Evolutionary conservation across 345 rosid genomes (phyloP), one percentile per base, ranked within the genome.

Genomic region (Trapa bicornis): DNA sequence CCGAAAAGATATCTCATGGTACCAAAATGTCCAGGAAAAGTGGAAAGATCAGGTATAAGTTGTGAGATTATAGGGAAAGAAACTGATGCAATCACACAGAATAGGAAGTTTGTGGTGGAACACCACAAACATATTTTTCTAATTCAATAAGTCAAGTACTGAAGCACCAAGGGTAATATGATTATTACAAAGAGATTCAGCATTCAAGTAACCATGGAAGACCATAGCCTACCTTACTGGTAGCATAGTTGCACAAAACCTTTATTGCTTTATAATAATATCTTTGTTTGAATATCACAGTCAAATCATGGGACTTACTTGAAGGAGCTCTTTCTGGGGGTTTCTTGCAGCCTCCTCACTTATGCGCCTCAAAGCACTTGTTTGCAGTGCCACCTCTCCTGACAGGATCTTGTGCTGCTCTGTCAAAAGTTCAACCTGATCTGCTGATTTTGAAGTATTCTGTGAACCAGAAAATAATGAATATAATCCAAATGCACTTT

Each of bases 321-420:
- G 85, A 79, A 78, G 75, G 54, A 82, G 79, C 80, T 84, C 90
- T 58, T 83, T 86, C 72, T 78, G 82, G 71, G 96, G 86, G 67
- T 81, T 81, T 77, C 83, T 83, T 39, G 83, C 82, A 73, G 93
- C 89, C 62, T 89, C 91, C 72, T 94, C 89, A 37, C 87, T 81
- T 75, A 94, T 78, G 72, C 89, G 81, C 81, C 89, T 94, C 67
- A 94, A 76, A 72, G 91, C 84, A 83, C 99, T 94, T 71, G 86
- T 85, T 79, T 89, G 91, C 41, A 87, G 80, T 42, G 90, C 96
- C 71, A 81, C 87, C 76, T 85, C 99, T 60, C 96, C 99, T 4
- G 87, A 83, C 77, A 94, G 79, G 78, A 91, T 85, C 79, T 94
- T 91, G 73, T 85, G 96, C 64, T 94, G 97, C 79, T 91, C 97